phyloP scores from a whole-genome alignment of 2,329 filamentous ascomycete genomes.

The Xylariaceae sp. region DNA sequence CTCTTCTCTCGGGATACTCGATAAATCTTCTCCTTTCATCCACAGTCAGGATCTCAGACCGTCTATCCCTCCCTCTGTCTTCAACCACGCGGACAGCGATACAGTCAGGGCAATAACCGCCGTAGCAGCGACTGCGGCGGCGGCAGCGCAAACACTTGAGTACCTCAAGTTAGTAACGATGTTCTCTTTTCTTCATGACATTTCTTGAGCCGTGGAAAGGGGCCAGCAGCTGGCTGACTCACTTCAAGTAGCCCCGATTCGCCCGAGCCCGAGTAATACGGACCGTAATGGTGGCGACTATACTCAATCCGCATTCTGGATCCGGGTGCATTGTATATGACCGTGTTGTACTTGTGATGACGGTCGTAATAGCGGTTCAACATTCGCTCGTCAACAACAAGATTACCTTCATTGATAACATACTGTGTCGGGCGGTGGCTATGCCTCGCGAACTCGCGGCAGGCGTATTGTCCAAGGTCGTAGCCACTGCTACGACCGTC shows the following conservation, averaged over 20 bases:
- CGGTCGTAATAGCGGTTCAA: constrained; percentile 4
- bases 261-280: neutral
- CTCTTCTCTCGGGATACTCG: constrained; percentile 13
- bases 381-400: constrained; percentile 21
- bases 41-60: constrained; percentile 1
- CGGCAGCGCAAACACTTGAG: neutral
- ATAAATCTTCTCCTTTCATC: constrained; percentile 5
- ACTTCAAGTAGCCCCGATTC: no score
- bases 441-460: constrained; percentile 15
- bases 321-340: constrained; percentile 28
- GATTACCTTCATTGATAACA: constrained; percentile 28
- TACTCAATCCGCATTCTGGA: constrained; percentile 20
- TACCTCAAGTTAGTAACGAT: no score
- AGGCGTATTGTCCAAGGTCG: constrained; percentile 17
- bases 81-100: constrained; percentile 3
- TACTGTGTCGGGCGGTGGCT: constrained; percentile 19
- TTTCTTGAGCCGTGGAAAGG: no score
- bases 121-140: constrained; percentile 11
- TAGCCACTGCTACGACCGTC: constrained; percentile 13
- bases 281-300: neutral
- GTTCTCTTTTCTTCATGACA: no score
- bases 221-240: no score
- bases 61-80: constrained; percentile 4
- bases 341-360: constrained; percentile 16
- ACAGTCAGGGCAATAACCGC: constrained; percentile 23